These are phyloP conservation scores for Agrostemma githago DNA, from an alignment of 148 eudicot genomes.

Conservation along the genomic window DNA sequence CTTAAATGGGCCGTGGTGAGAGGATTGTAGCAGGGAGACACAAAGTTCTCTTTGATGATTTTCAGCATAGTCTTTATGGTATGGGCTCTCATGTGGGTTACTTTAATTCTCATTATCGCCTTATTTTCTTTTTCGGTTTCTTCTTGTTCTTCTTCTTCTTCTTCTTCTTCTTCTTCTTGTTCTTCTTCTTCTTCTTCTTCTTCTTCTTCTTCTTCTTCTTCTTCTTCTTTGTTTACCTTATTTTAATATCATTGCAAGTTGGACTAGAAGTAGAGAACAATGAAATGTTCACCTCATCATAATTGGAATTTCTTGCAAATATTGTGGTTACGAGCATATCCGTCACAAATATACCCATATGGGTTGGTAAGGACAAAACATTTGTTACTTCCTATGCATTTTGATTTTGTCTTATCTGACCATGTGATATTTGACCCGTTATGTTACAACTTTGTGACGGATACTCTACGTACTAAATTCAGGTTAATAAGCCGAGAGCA, in stretches of 20 bases:
- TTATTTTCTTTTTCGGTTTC: slow-evolving; percentile 11
- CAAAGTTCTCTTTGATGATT: slow-evolving; percentile 5
- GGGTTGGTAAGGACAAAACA: no score
- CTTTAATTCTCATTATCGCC: slow-evolving; percentile 28
- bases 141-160: background rate
- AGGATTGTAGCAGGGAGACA: slow-evolving; percentile 32
- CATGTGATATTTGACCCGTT: no score
- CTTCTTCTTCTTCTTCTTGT: background rate
- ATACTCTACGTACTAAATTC: no score
- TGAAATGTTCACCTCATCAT: background rate
- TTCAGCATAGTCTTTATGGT: slow-evolving; percentile 19
- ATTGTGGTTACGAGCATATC: background rate
- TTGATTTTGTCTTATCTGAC: no score
- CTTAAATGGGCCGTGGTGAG: slow-evolving; percentile 35
- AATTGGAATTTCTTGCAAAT: slow-evolving; percentile 6
- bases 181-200: slow-evolving; percentile 5
- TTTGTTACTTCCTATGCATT: no score
- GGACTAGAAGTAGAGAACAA: background rate
- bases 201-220: no score
- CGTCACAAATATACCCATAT: no score
- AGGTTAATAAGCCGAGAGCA: no score
- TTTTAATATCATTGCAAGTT: slow-evolving; percentile 7
- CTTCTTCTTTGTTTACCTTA: background rate
- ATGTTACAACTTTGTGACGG: no score
- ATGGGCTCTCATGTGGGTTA: slow-evolving; percentile 77